Percentiles rank a stretch among this genome's conserved stretches.
Evolutionary conservation across 2,329 filamentous ascomycete genomes (phyloP).

Genomic region (Aspergillus neotritici): DNA sequence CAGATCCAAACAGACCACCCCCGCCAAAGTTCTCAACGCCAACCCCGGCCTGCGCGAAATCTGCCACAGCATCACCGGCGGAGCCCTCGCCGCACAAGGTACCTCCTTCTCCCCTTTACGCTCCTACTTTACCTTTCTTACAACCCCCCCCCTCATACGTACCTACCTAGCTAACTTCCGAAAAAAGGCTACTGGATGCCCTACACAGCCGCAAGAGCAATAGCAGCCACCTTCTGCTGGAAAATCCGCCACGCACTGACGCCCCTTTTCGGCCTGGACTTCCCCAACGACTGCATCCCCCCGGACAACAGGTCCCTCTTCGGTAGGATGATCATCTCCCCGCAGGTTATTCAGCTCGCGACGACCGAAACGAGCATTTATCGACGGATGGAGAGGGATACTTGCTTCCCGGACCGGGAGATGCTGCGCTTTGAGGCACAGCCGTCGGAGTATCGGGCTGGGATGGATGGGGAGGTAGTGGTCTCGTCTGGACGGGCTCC

Average conservation of each 20-base stretch:
- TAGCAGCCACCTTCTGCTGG: slow-evolving; percentile 87
- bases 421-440: too few relatives aligned
- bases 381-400: slow-evolving; percentile 22
- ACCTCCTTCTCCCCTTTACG: slow-evolving; percentile 19
- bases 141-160: too few relatives aligned
- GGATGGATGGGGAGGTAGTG: too few relatives aligned
- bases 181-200: slow-evolving; percentile 90
- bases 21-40: slow-evolving; percentile 70
- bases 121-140: slow-evolving; percentile 1
- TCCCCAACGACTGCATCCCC: slow-evolving; percentile 65
- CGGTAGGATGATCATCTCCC: slow-evolving; percentile 61
- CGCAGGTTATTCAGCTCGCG: slow-evolving; percentile 50
- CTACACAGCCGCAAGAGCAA: slow-evolving; percentile 73
- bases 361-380: slow-evolving; percentile 30
- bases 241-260: slow-evolving; percentile 78
- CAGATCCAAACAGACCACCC: slow-evolving; percentile 64
- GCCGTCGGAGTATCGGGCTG: too few relatives aligned
- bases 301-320: slow-evolving; percentile 57
- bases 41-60: slow-evolving; percentile 85
- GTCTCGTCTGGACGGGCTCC: slow-evolving; percentile 1
- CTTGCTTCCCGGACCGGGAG: too few relatives aligned
- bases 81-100: slow-evolving; percentile 86
- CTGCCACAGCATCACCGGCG: slow-evolving; percentile 89
- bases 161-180: slow-evolving; percentile 10
- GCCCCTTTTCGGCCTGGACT: slow-evolving; percentile 80